Percentiles rank a stretch among this genome's conserved stretches.
Conservation (phyloP, 2,329 filamentous ascomycete genomes). For the Lizonia empirigonia region DNA sequence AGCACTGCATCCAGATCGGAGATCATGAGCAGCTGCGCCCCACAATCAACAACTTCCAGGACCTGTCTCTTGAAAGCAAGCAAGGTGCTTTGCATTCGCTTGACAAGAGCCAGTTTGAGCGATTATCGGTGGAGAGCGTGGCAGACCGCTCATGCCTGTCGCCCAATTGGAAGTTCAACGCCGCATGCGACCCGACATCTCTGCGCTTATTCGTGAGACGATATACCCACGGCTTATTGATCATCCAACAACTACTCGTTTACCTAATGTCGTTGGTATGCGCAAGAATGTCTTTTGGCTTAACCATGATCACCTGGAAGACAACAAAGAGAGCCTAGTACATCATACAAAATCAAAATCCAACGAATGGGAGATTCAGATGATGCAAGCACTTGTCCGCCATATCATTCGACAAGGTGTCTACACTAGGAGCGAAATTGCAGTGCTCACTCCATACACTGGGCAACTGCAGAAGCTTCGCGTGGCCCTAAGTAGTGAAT, state of each 20-base stretch:
- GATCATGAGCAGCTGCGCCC: constrained; percentile 68
- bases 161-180: constrained; percentile 62
- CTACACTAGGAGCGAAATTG: constrained; percentile 67
- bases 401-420: constrained; percentile 69
- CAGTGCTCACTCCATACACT: constrained; percentile 70
- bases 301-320: constrained; percentile 60
- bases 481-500: constrained; percentile 52
- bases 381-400: constrained; percentile 66
- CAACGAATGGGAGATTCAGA: constrained; percentile 66
- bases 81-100: constrained; percentile 59
- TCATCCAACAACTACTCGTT: constrained; percentile 42
- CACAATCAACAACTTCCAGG: constrained; percentile 59
- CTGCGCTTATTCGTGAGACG: constrained; percentile 61
- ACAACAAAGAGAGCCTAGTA: constrained; percentile 12
- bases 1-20: constrained; percentile 68
- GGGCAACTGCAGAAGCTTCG: constrained; percentile 63
- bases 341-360: constrained; percentile 53
- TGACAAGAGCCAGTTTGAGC: constrained; percentile 67
- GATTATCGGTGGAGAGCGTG: constrained; percentile 51
- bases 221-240: constrained; percentile 65
- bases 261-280: constrained; percentile 62
- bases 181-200: constrained; percentile 69
- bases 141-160: constrained; percentile 31
- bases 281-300: constrained; percentile 64
- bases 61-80: constrained; percentile 58